These are phyloP conservation scores for Miscanthus sacchariflorus DNA, from an alignment of 202 grass and related monocot species.

Conservation along the genomic window DNA sequence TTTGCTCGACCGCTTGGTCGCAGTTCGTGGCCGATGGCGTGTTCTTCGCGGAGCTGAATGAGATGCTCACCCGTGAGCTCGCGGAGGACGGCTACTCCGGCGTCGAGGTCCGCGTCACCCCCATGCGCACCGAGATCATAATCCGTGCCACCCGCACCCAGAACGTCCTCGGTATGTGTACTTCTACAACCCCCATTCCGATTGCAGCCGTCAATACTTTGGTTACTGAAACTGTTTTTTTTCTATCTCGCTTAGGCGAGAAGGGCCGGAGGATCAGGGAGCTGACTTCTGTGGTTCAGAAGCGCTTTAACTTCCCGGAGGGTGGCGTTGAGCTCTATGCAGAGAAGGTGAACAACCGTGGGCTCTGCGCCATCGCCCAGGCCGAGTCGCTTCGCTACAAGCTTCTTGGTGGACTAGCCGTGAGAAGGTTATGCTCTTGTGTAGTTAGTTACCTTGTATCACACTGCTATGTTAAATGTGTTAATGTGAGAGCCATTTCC, in stretches of 20 bases:
- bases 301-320: slow-evolving; percentile 90
- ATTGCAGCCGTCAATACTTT: neutral
- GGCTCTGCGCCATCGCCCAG: slow-evolving; percentile 85
- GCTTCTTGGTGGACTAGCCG: slow-evolving; percentile 78
- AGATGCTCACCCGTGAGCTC: slow-evolving; percentile 82
- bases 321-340: slow-evolving; percentile 83
- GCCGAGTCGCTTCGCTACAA: slow-evolving; percentile 94
- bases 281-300: slow-evolving; percentile 81
- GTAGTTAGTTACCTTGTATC: neutral
- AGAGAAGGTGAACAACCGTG: slow-evolving; percentile 87
- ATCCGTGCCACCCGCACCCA: slow-evolving; percentile 86
- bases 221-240: neutral
- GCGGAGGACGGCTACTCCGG: slow-evolving; percentile 84
- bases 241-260: slow-evolving; percentile 49
- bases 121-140: slow-evolving; percentile 92
- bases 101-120: slow-evolving; percentile 78
- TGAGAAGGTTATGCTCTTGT: slow-evolving; percentile 61
- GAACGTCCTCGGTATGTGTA: slow-evolving; percentile 75
- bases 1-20: neutral
- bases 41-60: slow-evolving; percentile 88
- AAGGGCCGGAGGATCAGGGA: slow-evolving; percentile 80
- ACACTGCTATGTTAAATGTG: neutral
- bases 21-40: slow-evolving; percentile 90
- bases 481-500: neutral
- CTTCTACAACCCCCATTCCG: neutral